Evolutionary conservation across 2,329 filamentous ascomycete genomes (phyloP).

Genomic region (Trichoderma guizhouense): DNA sequence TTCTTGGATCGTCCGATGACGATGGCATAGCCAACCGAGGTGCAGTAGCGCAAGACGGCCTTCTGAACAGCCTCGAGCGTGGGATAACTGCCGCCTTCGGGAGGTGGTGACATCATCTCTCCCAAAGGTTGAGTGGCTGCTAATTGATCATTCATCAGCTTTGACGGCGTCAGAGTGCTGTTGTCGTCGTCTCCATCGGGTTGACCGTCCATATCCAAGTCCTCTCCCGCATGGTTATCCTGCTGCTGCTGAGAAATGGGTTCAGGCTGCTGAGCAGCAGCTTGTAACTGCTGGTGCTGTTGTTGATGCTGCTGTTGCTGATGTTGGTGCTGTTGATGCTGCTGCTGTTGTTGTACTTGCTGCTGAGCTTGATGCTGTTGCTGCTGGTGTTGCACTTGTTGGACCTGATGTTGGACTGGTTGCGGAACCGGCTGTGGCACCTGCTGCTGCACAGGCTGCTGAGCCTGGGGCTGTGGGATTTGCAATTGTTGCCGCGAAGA

Average conservation of each 20-base stretch:
- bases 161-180: slow-evolving; percentile 44
- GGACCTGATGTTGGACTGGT: slow-evolving; percentile 20
- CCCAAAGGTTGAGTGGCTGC: slow-evolving; percentile 55
- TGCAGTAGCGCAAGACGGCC: slow-evolving; percentile 62
- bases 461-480: slow-evolving; percentile 8
- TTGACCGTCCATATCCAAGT: slow-evolving; percentile 53
- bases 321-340: slow-evolving; percentile 26
- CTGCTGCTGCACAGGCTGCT: neutral
- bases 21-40: slow-evolving; percentile 64
- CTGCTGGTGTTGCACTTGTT: neutral
- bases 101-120: slow-evolving; percentile 59
- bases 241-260: slow-evolving; percentile 39
- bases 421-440: slow-evolving; percentile 23
- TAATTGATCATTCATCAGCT: slow-evolving; percentile 47
- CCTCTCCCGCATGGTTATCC: slow-evolving; percentile 44
- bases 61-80: slow-evolving; percentile 64
- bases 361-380: slow-evolving; percentile 20
- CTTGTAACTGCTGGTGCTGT: slow-evolving; percentile 26
- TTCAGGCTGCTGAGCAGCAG: slow-evolving; percentile 33
- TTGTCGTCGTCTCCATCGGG: slow-evolving; percentile 45
- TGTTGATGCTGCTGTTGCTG: slow-evolving; percentile 26
- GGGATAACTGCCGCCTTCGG: slow-evolving; percentile 61
- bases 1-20: slow-evolving; percentile 67
- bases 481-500: slow-evolving; percentile 7
- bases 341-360: slow-evolving; percentile 23